Conservation (phyloP, 345 rosid species). For the Citrus inodora region DNA sequence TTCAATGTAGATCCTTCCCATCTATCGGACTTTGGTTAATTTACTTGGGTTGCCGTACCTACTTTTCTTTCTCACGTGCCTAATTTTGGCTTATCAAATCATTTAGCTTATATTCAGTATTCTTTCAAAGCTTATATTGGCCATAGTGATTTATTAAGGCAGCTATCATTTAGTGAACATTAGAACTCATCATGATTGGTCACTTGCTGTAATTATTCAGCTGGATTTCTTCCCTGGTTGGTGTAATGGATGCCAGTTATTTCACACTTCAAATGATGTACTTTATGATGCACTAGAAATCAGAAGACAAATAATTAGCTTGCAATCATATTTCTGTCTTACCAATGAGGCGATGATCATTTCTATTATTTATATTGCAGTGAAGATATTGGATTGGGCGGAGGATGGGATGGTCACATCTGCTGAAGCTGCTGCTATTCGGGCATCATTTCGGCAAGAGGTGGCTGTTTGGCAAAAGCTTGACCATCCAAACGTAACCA, state of each 20-base stretch:
- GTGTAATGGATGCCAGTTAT: background rate
- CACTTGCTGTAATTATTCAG: background rate
- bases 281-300: background rate
- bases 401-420: conserved; percentile 63
- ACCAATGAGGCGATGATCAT: conserved; percentile 5
- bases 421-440: conserved; percentile 54
- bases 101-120: background rate
- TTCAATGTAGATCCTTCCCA: background rate
- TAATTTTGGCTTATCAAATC: background rate
- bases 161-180: background rate
- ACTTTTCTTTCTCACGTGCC: background rate
- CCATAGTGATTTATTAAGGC: background rate
- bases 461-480: conserved; percentile 94
- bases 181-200: background rate
- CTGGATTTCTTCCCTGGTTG: background rate
- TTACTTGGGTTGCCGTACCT: background rate
- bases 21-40: background rate
- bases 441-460: conserved; percentile 76
- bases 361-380: conserved; percentile 26
- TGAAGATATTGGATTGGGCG: conserved; percentile 81
- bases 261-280: background rate
- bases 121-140: background rate
- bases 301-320: background rate
- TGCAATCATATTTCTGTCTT: background rate
- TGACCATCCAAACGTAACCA: conserved; percentile 79